Conservation (phyloP, 257 asterid species). For the Nicotiana undulata region DNA sequence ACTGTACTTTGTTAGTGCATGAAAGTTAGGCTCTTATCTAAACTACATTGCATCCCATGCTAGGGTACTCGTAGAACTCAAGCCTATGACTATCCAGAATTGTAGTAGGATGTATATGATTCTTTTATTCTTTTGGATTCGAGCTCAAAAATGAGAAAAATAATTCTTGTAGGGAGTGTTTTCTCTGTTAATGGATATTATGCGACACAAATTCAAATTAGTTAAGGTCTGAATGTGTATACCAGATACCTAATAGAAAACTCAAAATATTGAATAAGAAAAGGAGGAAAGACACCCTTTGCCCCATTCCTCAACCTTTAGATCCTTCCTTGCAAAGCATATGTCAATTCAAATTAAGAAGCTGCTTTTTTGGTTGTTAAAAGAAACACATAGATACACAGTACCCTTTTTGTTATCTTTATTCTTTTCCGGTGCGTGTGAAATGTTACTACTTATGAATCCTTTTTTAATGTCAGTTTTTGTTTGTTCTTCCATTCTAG, state of each 20-base stretch:
- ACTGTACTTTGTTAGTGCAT: background rate
- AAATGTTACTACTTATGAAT: slow-evolving; percentile 39
- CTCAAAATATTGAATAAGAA: background rate
- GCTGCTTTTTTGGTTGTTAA: slow-evolving; percentile 31
- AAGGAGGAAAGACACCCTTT: slow-evolving; percentile 8
- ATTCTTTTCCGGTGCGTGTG: slow-evolving; percentile 31
- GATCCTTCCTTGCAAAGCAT: slow-evolving; percentile 56
- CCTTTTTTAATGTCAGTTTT: slow-evolving; percentile 38
- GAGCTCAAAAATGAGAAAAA: no score
- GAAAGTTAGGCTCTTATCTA: background rate
- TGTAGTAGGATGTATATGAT: no score
- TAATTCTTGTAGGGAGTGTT: no score
- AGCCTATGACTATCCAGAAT: no score
- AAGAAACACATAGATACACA: slow-evolving; percentile 3
- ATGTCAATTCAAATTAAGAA: slow-evolving; percentile 37
- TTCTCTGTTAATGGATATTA: no score
- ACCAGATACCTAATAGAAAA: background rate
- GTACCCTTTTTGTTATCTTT: slow-evolving; percentile 33
- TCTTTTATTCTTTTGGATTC: no score
- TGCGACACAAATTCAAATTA: no score
- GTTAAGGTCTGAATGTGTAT: no score
- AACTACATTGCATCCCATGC: background rate
- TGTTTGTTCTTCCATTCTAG: slow-evolving; percentile 29
- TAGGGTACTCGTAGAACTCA: background rate
- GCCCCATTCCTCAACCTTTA: slow-evolving; percentile 14